These are phyloP conservation scores for Macadamia integrifolia DNA, from an alignment of 164 flowering plant genomes.

Conservation along the genomic window DNA sequence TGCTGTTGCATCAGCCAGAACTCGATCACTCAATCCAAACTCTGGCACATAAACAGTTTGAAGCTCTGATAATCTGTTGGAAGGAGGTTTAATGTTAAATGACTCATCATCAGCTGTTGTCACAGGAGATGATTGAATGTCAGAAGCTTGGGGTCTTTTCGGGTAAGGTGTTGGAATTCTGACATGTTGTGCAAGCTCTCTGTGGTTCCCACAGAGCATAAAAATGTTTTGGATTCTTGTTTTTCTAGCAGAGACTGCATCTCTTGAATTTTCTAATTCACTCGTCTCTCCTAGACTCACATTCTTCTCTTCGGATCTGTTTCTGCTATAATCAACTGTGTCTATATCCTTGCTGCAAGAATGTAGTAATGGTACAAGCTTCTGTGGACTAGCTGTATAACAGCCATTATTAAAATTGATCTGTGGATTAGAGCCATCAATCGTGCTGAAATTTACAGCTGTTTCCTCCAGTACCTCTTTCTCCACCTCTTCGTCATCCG, in stretches of 20 bases:
- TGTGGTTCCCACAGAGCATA: conserved; percentile 84
- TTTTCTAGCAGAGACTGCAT: conserved; percentile 46
- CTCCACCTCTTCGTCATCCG: conserved; percentile 65
- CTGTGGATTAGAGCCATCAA: conserved; percentile 5
- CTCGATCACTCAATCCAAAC: conserved; percentile 1
- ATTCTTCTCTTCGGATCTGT: not conserved
- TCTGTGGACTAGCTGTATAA: conserved; percentile 12
- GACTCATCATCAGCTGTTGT: conserved; percentile 19
- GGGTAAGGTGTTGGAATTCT: conserved; percentile 26
- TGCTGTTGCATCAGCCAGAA: conserved; percentile 7
- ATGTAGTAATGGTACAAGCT: conserved; percentile 11
- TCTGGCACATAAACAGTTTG: conserved; percentile 13
- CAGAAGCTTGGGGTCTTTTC: conserved; percentile 23
- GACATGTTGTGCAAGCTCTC: conserved; percentile 64
- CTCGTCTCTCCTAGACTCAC: not conserved
- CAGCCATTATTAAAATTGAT: conserved; percentile 9
- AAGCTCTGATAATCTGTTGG: conserved; percentile 19
- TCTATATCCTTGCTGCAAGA: conserved; percentile 8
- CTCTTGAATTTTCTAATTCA: conserved; percentile 24
- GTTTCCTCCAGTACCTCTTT: conserved; percentile 75
- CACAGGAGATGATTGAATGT: conserved; percentile 13
- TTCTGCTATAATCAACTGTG: conserved; percentile 1
- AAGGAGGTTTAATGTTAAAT: conserved; percentile 3
- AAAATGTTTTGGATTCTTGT: conserved; percentile 80
- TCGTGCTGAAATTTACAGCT: conserved; percentile 23